phyloP scores from a whole-genome alignment of 257 asterid genomes.

The Nicotiana obtusifolia region DNA sequence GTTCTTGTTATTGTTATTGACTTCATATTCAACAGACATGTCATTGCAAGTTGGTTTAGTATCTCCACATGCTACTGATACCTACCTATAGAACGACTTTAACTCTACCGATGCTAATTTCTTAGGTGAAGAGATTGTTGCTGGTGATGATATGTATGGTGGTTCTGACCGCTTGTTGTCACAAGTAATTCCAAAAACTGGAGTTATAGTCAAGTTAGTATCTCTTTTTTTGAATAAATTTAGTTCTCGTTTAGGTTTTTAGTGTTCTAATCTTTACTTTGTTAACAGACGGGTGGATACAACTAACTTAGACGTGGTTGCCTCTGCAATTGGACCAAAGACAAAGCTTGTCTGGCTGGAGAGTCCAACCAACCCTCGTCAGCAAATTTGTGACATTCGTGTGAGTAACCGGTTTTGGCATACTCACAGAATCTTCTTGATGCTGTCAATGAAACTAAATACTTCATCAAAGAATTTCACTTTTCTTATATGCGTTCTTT shows the following conservation, averaged over 20 bases:
- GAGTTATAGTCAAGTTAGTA: slow-evolving; percentile 69
- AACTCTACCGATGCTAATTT: not conserved
- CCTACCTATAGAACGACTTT: not conserved
- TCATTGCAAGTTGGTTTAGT: not conserved
- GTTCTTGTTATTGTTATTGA: not conserved
- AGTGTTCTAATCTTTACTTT: slow-evolving; percentile 9
- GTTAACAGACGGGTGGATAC: slow-evolving; percentile 72
- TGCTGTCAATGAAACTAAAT: too few species aligned
- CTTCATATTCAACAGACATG: not conserved
- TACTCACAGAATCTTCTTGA: too few species aligned
- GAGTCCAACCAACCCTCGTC: slow-evolving; percentile 95
- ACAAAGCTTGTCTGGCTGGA: slow-evolving; percentile 96
- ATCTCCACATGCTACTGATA: not conserved
- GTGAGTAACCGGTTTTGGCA: slow-evolving; percentile 27
- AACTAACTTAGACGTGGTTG: slow-evolving; percentile 62
- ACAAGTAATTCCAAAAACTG: slow-evolving; percentile 60
- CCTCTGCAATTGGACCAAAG: slow-evolving; percentile 53
- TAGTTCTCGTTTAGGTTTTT: not conserved
- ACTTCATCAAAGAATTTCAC: too few species aligned
- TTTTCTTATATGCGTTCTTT: not conserved
- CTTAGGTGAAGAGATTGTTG: slow-evolving; percentile 75
- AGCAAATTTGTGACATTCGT: slow-evolving; percentile 73
- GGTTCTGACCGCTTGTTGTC: slow-evolving; percentile 92
- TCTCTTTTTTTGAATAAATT: not conserved
- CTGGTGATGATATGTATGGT: slow-evolving; percentile 91